Evolutionary conservation across 495 filamentous ascomycete genomes (phyloP).

Genomic region (Aspergillus affinis): DNA sequence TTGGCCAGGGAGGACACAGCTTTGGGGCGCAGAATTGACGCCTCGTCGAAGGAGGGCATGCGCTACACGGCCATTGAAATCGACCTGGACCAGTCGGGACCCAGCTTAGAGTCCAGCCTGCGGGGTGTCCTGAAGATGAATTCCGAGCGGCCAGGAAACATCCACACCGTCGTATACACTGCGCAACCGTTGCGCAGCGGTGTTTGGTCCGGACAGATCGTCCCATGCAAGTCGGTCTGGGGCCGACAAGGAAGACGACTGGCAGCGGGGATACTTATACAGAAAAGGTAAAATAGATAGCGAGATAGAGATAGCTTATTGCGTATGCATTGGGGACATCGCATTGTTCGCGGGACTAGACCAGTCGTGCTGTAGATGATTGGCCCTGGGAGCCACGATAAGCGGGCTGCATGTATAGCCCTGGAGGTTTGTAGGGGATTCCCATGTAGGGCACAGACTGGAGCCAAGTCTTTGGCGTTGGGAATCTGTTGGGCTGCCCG

Average conservation of each 20-base stretch:
- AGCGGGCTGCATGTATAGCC: neutral
- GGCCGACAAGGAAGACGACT: slow-evolving; percentile 37
- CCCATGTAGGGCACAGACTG: neutral
- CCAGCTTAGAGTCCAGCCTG: slow-evolving; percentile 24
- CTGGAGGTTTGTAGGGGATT: too few species aligned
- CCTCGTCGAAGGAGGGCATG: slow-evolving; percentile 23
- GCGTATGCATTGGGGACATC: neutral
- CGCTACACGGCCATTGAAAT: slow-evolving; percentile 37
- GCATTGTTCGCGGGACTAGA: neutral
- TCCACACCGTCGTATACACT: slow-evolving; percentile 41
- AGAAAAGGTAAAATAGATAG: slow-evolving; percentile 18
- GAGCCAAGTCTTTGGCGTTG: neutral
- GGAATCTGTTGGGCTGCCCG: neutral
- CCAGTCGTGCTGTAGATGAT: neutral
- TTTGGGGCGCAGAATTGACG: slow-evolving; percentile 21
- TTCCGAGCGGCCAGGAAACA: slow-evolving; percentile 9
- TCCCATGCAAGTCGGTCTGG: slow-evolving; percentile 51
- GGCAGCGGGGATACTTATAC: slow-evolving; percentile 39
- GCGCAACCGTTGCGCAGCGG: slow-evolving; percentile 24
- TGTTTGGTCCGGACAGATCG: slow-evolving; percentile 37
- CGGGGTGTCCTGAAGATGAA: slow-evolving; percentile 20
- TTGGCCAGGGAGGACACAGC: slow-evolving; percentile 14
- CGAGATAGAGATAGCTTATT: neutral
- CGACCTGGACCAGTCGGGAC: slow-evolving; percentile 13
- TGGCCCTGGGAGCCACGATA: neutral